A percentile compares a stretch with the other conserved stretches of the same genome.
These are phyloP conservation scores for Aspergillus glaucus DNA, from an alignment of 2,329 filamentous ascomycete species.

Conservation along the genomic window DNA sequence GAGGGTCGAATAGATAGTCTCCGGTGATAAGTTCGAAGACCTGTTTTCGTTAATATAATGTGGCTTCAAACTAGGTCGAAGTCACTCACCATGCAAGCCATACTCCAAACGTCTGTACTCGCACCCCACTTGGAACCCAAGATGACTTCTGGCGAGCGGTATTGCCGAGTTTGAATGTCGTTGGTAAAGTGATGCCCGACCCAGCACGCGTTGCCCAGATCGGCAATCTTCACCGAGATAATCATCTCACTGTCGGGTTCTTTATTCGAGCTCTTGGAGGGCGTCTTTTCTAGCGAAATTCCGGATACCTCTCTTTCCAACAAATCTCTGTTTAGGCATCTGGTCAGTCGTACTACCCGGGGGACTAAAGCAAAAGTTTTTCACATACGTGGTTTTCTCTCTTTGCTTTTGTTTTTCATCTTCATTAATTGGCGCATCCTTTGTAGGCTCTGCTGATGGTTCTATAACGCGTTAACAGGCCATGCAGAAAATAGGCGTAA, in stretches of 20 bases:
- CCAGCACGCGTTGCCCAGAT: constrained; percentile 97
- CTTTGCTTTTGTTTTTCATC: constrained; percentile 69
- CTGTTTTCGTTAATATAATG: constrained; percentile 41
- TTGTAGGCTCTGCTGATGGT: no score
- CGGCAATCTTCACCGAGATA: constrained; percentile 98
- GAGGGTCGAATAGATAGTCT: constrained; percentile 96
- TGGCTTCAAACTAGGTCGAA: background rate
- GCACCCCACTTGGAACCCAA: constrained; percentile 96
- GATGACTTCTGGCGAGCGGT: constrained; percentile 94
- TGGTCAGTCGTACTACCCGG: background rate
- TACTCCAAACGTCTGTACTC: constrained; percentile 99
- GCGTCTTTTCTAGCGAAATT: constrained; percentile 79
- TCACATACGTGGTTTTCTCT: constrained; percentile 90
- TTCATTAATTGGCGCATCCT: constrained; percentile 38
- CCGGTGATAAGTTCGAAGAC: constrained; percentile 96
- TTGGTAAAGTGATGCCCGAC: constrained; percentile 98
- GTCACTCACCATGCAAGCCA: constrained; percentile 90
- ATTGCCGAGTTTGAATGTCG: constrained; percentile 96
- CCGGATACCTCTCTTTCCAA: constrained; percentile 89
- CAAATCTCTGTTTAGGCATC: constrained; percentile 60
- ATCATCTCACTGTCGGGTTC: constrained; percentile 52
- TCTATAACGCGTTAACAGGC: no score
- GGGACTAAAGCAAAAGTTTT: background rate
- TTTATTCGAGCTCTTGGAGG: constrained; percentile 27
- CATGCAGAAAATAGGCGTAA: constrained; percentile 17